Conservation (phyloP, 2,329 filamentous ascomycete species). For the Dryadomyces quercus-mongolicae region DNA sequence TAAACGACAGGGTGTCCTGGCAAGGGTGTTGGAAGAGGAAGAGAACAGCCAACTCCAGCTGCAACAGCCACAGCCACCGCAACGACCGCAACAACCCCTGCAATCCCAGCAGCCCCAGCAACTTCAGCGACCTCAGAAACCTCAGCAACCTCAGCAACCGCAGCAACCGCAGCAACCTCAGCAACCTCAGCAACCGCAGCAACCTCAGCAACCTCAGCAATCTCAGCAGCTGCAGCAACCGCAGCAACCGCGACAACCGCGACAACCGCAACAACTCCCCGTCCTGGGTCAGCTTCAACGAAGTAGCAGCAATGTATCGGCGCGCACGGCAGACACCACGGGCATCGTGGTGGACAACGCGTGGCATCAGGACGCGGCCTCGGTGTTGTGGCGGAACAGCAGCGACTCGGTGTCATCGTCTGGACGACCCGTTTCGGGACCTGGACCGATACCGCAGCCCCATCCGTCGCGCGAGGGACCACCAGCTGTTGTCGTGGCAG, state of each 20-base stretch:
- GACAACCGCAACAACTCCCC: background rate
- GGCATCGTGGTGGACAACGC: background rate
- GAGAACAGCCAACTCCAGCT: slow-evolving; percentile 14
- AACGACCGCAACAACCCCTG: background rate
- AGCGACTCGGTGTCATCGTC: slow-evolving; percentile 1
- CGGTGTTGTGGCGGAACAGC: slow-evolving; percentile 5
- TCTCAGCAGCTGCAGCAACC: background rate
- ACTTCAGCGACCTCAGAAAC: background rate
- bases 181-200: slow-evolving; percentile 1
- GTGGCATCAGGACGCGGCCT: background rate
- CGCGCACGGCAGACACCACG: background rate
- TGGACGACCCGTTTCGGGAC: background rate
- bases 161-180: background rate
- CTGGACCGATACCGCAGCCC: background rate
- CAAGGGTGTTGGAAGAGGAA: slow-evolving; percentile 45
- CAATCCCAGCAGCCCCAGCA: background rate
- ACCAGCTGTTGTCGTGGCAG: slow-evolving; percentile 3
- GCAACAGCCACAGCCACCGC: slow-evolving; percentile 1
- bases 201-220: background rate
- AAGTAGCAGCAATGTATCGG: background rate
- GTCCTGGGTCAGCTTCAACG: background rate
- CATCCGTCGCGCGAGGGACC: background rate
- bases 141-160: background rate
- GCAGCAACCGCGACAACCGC: too few relatives aligned
- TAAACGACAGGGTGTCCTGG: slow-evolving; percentile 41